Evolutionary conservation across 345 rosid species (phyloP), one percentile per base, ranked within the genome.

Genomic region (Abelmoschus esculentus): DNA sequence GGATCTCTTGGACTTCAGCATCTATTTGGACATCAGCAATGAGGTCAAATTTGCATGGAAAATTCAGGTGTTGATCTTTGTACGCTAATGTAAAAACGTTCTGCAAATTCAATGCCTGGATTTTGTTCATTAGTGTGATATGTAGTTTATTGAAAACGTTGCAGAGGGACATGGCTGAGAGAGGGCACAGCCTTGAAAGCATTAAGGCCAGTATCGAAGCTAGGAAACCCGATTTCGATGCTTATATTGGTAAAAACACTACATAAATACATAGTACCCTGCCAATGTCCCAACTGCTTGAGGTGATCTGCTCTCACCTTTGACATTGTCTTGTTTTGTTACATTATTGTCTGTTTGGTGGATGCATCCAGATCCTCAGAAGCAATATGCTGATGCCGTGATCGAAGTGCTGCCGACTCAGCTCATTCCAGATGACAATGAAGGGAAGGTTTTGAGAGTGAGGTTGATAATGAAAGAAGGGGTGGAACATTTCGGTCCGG

Each of bases 401-500:
- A 46, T 46, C 4, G 50, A 46, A 46, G 50, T 46, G 14, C 50
- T 46, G 50, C 50, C 50, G 50, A 46, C 50, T 46, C 15, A 46
- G 50, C 79, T 93, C 60, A 93, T 93, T 7, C 98, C 97, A 0
- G 96, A 75, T 18, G 98, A 93, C 81, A 86, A 91, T n/a, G 95
- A 93, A 64, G 98, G 98, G 34, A 91, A 89, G 82, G 87, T 93
- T 55, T 75, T 93, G 79, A 86, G 96, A 83, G 98, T 91, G 13
- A 86, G 69, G 81, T 12, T 93, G 84, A 93, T 93, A 65, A 91
- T 89, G 97, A 93, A 88, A 76, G 98, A 93, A 85, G 98, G 92
- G 14, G 95, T 91, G n/a, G 74, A 89, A 38, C 74, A 81, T 79
- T 93, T 93, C 80, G 91, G 80, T 76, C 97, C 98, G 0, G 96